Evolutionary conservation across 768 basidiomycete genomes (phyloP).

Genomic region (Russula virescens): DNA sequence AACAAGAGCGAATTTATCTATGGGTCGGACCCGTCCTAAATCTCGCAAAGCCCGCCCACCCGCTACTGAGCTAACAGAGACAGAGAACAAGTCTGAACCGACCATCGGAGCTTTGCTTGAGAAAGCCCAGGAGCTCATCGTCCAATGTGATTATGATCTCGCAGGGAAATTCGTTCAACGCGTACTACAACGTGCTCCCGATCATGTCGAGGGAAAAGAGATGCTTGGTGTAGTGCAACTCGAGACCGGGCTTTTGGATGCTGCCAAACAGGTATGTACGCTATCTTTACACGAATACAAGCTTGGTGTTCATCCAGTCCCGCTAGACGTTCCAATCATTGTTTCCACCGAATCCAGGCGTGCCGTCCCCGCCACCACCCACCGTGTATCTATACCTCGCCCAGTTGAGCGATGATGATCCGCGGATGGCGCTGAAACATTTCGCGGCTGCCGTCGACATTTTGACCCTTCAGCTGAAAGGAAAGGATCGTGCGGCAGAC

Average conservation of each 20-base stretch:
- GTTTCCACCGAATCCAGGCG: constrained; percentile 55
- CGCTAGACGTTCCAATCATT: constrained; percentile 51
- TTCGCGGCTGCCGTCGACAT: constrained; percentile 79
- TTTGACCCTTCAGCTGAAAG: constrained; percentile 62
- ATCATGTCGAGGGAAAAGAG: constrained; percentile 66
- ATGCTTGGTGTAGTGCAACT: constrained; percentile 74
- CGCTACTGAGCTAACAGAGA: constrained; percentile 30
- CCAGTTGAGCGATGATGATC: constrained; percentile 74
- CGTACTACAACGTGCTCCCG: constrained; percentile 56
- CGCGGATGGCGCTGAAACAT: constrained; percentile 62
- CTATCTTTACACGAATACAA: not conserved
- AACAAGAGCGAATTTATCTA: constrained; percentile 4
- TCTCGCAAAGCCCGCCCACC: constrained; percentile 27
- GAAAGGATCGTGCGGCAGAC: constrained; percentile 53
- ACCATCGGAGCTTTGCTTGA: constrained; percentile 45
- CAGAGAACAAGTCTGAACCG: constrained; percentile 36
- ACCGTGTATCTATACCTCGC: constrained; percentile 88
- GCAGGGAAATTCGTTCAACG: constrained; percentile 67
- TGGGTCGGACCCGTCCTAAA: constrained; percentile 34
- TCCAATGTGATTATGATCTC: constrained; percentile 81
- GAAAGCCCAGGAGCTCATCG: constrained; percentile 75
- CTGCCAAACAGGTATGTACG: constrained; percentile 56
- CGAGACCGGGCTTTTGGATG: constrained; percentile 71
- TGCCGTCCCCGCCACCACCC: constrained; percentile 55
- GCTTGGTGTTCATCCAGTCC: not conserved